Evolutionary conservation across 2,329 filamentous ascomycete species (phyloP).

Genomic region (Knufia petricola): DNA sequence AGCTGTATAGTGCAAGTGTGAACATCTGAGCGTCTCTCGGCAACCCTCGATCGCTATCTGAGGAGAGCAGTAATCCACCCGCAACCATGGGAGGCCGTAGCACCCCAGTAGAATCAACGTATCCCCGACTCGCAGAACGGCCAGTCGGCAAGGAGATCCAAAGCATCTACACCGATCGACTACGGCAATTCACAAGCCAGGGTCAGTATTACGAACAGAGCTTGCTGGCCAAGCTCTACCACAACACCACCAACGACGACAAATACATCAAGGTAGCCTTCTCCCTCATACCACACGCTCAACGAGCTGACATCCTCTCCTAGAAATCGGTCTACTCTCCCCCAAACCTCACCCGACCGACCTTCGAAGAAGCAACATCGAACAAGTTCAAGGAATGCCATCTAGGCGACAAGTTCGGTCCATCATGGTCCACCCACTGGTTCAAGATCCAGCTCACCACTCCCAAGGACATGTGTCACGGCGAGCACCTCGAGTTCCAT

Average conservation of each 20-base stretch:
- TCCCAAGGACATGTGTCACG: constrained; percentile 60
- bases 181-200: constrained; percentile 66
- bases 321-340: constrained; percentile 81
- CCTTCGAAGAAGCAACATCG: constrained; percentile 72
- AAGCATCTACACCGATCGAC: constrained; percentile 73
- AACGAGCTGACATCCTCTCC: constrained; percentile 45
- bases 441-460: constrained; percentile 76
- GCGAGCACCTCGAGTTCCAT: constrained; percentile 82
- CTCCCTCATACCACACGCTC: constrained; percentile 1
- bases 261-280: constrained; percentile 11
- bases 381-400: constrained; percentile 66
- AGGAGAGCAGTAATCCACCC: no score
- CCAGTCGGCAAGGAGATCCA: constrained; percentile 70
- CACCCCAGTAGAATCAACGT: constrained; percentile 27
- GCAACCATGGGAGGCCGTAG: constrained; percentile 20
- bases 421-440: constrained; percentile 97
- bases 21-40: neutral
- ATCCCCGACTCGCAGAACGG: constrained; percentile 41
- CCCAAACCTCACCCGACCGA: constrained; percentile 66
- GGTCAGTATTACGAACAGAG: constrained; percentile 73
- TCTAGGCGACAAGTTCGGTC: constrained; percentile 74
- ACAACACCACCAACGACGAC: constrained; percentile 4
- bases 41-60: no score
- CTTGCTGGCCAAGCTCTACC: constrained; percentile 44
- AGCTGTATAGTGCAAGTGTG: neutral